Conservation (phyloP, 1,284 basidiomycete species). For the Caloboletus firmus region DNA sequence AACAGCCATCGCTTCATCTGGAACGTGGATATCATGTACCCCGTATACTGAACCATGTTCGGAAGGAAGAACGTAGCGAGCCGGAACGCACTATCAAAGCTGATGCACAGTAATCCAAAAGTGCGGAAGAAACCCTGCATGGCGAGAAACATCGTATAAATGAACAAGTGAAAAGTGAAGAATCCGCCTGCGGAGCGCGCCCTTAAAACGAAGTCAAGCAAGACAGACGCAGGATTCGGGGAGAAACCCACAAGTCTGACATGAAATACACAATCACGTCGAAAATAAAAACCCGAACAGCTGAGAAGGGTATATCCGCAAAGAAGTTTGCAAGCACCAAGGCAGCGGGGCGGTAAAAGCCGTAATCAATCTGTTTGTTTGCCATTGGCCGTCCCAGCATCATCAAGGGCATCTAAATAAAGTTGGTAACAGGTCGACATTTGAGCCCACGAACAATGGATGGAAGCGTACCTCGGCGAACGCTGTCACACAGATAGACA, state of each 20-base stretch:
- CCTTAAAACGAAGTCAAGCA: slow-evolving; percentile 14
- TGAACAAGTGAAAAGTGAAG: slow-evolving; percentile 71
- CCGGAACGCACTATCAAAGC: slow-evolving; percentile 66
- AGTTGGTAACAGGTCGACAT: background rate
- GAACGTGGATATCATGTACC: slow-evolving; percentile 72
- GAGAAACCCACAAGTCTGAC: slow-evolving; percentile 46
- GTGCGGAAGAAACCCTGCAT: slow-evolving; percentile 79
- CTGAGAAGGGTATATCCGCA: slow-evolving; percentile 75
- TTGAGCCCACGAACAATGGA: background rate
- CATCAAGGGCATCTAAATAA: slow-evolving; percentile 54
- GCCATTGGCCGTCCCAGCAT: slow-evolving; percentile 79
- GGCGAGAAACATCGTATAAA: slow-evolving; percentile 56
- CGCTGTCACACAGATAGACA: slow-evolving; percentile 75
- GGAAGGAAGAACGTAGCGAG: slow-evolving; percentile 61
- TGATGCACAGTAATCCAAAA: slow-evolving; percentile 62
- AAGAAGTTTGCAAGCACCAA: slow-evolving; percentile 72
- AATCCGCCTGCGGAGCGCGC: slow-evolving; percentile 63
- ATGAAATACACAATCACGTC: slow-evolving; percentile 78
- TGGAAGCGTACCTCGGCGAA: slow-evolving; percentile 62
- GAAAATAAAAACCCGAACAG: slow-evolving; percentile 62
- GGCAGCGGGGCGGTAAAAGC: slow-evolving; percentile 80
- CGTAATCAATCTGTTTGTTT: slow-evolving; percentile 73
- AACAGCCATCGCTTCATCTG: slow-evolving; percentile 88
- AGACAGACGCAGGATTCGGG: background rate
- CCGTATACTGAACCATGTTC: slow-evolving; percentile 51